Base-by-base conservation (phyloP, 2,329 filamentous ascomycete genomes). In the Trichoderma atroviride region DNA sequence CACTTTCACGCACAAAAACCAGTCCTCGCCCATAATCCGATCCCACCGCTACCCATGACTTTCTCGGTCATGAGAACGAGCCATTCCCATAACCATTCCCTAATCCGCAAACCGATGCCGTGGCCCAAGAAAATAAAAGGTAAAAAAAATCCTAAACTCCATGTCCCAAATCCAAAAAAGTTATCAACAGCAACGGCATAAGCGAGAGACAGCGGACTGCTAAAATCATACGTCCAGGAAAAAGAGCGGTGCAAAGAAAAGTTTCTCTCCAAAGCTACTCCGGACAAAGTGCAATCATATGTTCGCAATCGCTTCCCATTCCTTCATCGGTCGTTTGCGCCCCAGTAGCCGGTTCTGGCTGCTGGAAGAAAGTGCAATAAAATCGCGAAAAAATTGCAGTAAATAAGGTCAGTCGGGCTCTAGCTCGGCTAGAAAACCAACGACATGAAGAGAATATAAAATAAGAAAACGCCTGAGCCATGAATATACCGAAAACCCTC, bases 11-110 rank as follows among this genome's bases (percentile, higher is more conserved):
- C 58, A 70, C 55, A 67, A 67, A 57, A 70, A 70, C 69, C 69
- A 68, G 63, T 70, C 69, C 69, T 70, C 63, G 69, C 64, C 63
- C 69, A 68, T 68, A 57, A 37, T 24, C 64, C 64, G 57, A 59
- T 67, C 37, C 69, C 69, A 68, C 40, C 57, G 33, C 57, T 35
- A 53, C 64, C 69, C 14, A 27, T 69, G 50, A 69, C 66, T 55
- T n/a, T 43, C 24, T 27, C 9, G 22, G 58, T 56, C 66, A 69
- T 37, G 47, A 37, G 22, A 50, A 33, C 40, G 33, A 68, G 53
- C 31, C 55, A 13, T 53, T 37, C 67, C 67, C 27, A 37, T 55
- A n/a, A 22, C 35, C 55, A 35, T 40, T 57, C 64, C 40, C 57
- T 19, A 58, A 58, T 50, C 63, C 68, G 57, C 47, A 53, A 55